Evolutionary conservation across 1,284 basidiomycete genomes (phyloP).

Genomic region (Polyporus tsugae): DNA sequence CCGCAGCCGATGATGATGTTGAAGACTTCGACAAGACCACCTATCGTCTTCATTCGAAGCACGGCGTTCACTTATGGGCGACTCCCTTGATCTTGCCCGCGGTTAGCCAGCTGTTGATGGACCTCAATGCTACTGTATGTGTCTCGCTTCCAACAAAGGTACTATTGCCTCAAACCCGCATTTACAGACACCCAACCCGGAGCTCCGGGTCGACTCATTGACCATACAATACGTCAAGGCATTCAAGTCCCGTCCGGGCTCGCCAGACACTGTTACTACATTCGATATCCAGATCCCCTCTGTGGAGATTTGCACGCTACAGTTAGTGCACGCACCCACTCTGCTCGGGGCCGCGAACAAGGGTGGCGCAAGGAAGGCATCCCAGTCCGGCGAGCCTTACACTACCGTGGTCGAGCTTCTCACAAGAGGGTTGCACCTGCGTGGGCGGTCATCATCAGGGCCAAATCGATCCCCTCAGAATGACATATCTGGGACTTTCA

Average conservation of each 20-base stretch:
- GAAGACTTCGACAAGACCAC: constrained; percentile 28
- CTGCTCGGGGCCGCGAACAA: not conserved
- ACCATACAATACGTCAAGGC: constrained; percentile 37
- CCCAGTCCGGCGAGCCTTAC: constrained; percentile 12
- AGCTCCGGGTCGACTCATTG: constrained; percentile 41
- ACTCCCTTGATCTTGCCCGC: constrained; percentile 39
- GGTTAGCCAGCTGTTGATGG: constrained; percentile 28
- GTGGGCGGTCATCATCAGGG: constrained; percentile 9
- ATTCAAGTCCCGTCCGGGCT: constrained; percentile 13
- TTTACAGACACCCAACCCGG: constrained; percentile 38
- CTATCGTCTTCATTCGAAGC: constrained; percentile 31
- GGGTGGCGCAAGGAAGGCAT: not conserved
- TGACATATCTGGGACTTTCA: constrained; percentile 14
- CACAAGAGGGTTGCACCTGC: constrained; percentile 9
- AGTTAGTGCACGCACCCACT: constrained; percentile 18
- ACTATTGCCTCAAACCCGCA: not conserved
- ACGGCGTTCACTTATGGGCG: constrained; percentile 31
- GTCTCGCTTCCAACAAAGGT: not conserved
- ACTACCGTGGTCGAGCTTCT: constrained; percentile 23
- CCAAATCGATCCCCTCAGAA: not conserved
- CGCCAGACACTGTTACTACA: constrained; percentile 11
- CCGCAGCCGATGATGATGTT: constrained; percentile 10
- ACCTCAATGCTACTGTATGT: constrained; percentile 36
- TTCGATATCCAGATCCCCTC: constrained; percentile 34
- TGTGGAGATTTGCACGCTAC: constrained; percentile 30